Evolutionary conservation across 2,329 filamentous ascomycete species (phyloP), one percentile per base, ranked within the genome.

Genomic region (Endoconidiophora laricicola): DNA sequence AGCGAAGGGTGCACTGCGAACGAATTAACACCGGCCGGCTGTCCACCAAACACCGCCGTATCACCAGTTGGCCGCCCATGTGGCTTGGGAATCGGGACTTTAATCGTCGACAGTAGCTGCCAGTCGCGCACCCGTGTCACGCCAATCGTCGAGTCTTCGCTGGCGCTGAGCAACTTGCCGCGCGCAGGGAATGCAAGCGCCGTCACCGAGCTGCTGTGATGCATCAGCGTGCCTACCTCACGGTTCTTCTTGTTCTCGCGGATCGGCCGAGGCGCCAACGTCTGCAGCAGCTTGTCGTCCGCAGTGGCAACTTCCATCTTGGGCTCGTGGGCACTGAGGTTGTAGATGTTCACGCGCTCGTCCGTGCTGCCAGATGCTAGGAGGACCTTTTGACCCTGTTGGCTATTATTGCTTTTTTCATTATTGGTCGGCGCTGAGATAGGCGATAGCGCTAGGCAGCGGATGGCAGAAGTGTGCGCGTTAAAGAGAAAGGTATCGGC

Each of bases 1-100:
- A 94, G 86, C 63, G 85, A 93, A 0, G 91, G 90, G 62, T 98
- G 91, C 23, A 98, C 83, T 2, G 90, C 86, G 63, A 98, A 94
- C 62, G 88, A 85, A 62, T 94, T 96, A 57, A 96, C 78, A 16
- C 91, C 91, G n/a, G 81, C 77, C 0, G 88, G 88, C 23, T 83
- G 78, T 44, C 79, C 83, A 16, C 86, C 87, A 9, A 81, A 75
- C 2, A 83, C 80, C 6, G 87, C 86, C 16, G 90, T 96, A 63
- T 95, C 90, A 53, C 90, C 90, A 57, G 81, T 90, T 7, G 90
- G 88, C 55, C 88, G 73, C 26, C 86, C 86, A 54, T 77, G 70
- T 2, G 79, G 71, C 64, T 88, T 91, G 2, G 91, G 83, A 55
- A 85, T 79, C 0, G 91, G 91, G 14, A 81, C 86, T 66, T 93